Percentiles rank a stretch among this genome's conserved stretches.
Conservation (phyloP, 2,329 filamentous ascomycete genomes). For the Pyrenochaeta sp. region DNA sequence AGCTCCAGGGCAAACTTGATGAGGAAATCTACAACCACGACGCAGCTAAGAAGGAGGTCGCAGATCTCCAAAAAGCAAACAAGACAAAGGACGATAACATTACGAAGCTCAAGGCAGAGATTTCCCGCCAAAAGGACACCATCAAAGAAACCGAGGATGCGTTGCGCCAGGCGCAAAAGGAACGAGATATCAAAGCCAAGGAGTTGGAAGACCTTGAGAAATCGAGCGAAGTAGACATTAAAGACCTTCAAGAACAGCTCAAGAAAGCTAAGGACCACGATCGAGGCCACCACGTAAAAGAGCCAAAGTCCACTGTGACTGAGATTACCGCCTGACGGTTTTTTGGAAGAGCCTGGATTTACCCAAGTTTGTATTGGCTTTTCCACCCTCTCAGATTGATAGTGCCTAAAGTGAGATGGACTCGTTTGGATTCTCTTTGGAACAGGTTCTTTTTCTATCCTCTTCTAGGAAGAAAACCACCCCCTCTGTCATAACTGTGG, state of each 20-base stretch:
- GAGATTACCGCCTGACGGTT: slow-evolving; percentile 1
- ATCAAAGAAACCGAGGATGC: neutral
- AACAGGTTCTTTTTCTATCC: too few species aligned
- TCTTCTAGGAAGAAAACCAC: too few species aligned
- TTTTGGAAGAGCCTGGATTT: neutral
- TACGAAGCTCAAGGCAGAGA: neutral
- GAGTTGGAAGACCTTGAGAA: neutral
- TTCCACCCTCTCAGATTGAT: slow-evolving; percentile 1
- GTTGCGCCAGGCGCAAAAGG: neutral
- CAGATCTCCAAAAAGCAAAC: too few species aligned
- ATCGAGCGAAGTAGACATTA: neutral
- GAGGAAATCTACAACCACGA: neutral
- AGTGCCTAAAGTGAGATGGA: neutral
- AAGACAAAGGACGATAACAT: neutral
- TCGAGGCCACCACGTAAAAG: neutral
- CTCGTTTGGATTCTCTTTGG: too few species aligned
- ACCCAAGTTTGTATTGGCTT: neutral
- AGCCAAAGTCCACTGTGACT: neutral
- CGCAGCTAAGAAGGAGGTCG: neutral
- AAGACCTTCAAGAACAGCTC: neutral
- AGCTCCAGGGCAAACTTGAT: neutral
- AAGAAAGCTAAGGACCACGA: neutral
- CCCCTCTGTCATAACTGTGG: too few species aligned
- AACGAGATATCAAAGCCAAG: neutral
- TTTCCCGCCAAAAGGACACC: neutral